Base-by-base conservation (phyloP, 1,284 basidiomycete genomes). In the Retiboletus flavoniger region DNA sequence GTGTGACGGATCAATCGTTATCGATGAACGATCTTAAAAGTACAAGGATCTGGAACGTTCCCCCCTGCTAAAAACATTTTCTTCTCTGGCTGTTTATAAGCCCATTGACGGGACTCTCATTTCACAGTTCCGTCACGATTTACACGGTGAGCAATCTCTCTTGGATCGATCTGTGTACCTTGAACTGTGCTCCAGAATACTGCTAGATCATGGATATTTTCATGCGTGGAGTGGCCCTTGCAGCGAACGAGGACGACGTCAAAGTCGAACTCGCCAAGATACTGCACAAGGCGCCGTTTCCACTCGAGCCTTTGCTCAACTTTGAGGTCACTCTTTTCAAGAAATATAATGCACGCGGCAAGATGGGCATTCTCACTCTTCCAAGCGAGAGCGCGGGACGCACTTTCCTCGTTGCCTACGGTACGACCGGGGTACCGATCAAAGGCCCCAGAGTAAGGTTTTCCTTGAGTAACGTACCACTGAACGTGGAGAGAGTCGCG, bases 231-330 rank as follows among this genome's bases (percentile, higher is more conserved):
- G 61, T 74, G 8, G 47, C 64, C 5, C 50, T 60, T 14, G 56
- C 68, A 41, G 72, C 63, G 1, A 58, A 36, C 0, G 61, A 60
- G 24, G 71, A 73, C 16, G 74, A 74, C 26, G 50, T 75, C 43
- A 72, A 70, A 40, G 32, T 67, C 16, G 65, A 63, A 16, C 62
- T 76, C 4, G 73, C 72, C 2, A 63, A 63, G 47, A 61, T 64
- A 31, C 47, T 76, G n/a, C 74, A 74, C 58, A 70, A 63, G 13
- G 59, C 66, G 0, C 74, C 74, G 0, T 75, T 76, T 53, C 55
- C 61, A 3, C 46, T 44, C 0, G 19, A 60, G 0, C 57, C 61
- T 2, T 43, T 41, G 1, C 47, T 69, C 16, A 76, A 74, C 36
- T 76, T 76, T 32, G 66, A 74, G 8, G 48, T 74, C 7, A 26